Base-by-base conservation (phyloP, 2,329 filamentous ascomycete genomes). In the Truncatella angustata region DNA sequence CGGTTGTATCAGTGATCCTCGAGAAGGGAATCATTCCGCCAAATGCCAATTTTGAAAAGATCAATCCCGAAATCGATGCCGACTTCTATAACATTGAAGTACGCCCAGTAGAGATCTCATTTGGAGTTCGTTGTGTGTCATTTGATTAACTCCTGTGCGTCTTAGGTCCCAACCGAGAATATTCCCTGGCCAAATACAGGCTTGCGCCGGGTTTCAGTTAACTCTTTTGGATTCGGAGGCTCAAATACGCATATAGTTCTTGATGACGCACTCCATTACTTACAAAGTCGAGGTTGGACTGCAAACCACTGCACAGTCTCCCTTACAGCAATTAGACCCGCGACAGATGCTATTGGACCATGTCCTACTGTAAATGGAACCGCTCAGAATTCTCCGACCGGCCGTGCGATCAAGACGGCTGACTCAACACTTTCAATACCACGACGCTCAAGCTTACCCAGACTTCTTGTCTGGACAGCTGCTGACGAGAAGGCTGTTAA, bases 171-270 rank as follows among this genome's bases (percentile, higher is more conserved):
- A 1, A 52, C 43, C 2, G 23, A 46, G 18, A 21, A 47, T 2
- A 51, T 48, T 2, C 36, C 49, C 7, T 62, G 58, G 59, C 57
- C 59, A 2, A 23, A 32, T 4, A 32, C 35, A 5, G 52, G 55
- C n/a, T 40, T 57, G 3, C 37, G 54, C 3, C 50, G 58, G 6
- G 52, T 48, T 0, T 57, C 56, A 4, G 52, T 63, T 21, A 60
- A 58, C 51, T 57, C 54, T 20, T 63, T 61, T 46, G 60, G 60
- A 12, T 63, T 54, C 30, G 60, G 59, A 16, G 60, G 60, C 1
- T 50, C 56, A 12, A 63, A 63, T 44, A 49, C 51, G 1, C 58
- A 61, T 30, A 53, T 57, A 18, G 37, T 63, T 12, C 16, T 63
- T 2, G 60, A 61, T 28, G 53, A 53, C 24, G 54, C 50, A 12